Evolutionary conservation across 148 eudicot species (phyloP).

Genomic region (Fagopyrum homotropicum): DNA sequence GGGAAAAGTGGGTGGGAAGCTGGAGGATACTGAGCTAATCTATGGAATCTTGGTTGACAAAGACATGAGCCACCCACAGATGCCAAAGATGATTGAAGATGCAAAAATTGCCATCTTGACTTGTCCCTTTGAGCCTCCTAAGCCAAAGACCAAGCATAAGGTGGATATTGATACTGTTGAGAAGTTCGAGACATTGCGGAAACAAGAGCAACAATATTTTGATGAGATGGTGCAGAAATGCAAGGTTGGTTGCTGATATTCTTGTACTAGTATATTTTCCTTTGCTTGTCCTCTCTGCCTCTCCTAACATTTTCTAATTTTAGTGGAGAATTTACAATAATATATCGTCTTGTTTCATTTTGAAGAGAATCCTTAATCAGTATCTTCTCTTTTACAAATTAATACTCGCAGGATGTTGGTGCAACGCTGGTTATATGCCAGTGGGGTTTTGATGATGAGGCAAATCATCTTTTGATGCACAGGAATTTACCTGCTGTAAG

Average conservation of each 20-base stretch:
- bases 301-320: background rate
- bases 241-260: slow-evolving; percentile 46
- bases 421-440: slow-evolving; percentile 96
- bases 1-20: slow-evolving; percentile 94
- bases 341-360: background rate
- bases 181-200: slow-evolving; percentile 81
- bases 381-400: background rate
- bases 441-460: slow-evolving; percentile 99
- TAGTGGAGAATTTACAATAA: background rate
- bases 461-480: slow-evolving; percentile 90
- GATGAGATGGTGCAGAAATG: slow-evolving; percentile 95
- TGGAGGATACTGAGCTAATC: slow-evolving; percentile 95
- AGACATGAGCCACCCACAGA: slow-evolving; percentile 99
- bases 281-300: background rate
- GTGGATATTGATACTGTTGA: slow-evolving; percentile 96
- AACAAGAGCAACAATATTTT: slow-evolving; percentile 86
- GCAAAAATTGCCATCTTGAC: slow-evolving; percentile 92
- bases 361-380: background rate
- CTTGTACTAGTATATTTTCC: background rate
- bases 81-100: slow-evolving; percentile 87
- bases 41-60: slow-evolving; percentile 94
- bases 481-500: slow-evolving; percentile 92
- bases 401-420: slow-evolving; percentile 74
- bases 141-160: slow-evolving; percentile 99
- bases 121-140: slow-evolving; percentile 98